Evolutionary conservation across 306 rosid species (phyloP).

Genomic region (Abrus precatorius): DNA sequence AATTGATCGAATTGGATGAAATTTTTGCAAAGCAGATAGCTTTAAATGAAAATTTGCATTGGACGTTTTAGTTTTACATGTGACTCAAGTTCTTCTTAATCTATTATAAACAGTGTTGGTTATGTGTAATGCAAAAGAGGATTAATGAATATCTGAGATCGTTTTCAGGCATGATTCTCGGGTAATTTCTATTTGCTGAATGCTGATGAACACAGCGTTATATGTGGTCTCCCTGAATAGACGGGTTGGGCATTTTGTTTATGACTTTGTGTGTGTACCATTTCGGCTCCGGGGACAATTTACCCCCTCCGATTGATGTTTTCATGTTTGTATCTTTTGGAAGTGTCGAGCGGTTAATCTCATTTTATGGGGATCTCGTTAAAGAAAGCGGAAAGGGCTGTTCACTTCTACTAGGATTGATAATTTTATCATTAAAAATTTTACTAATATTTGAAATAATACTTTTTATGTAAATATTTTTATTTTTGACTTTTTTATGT

Average conservation of each 20-base stretch:
- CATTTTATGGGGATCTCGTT: too few species aligned
- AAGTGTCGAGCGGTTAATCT: too few species aligned
- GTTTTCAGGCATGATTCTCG: conserved; percentile 34
- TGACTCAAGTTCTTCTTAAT: conserved; percentile 38
- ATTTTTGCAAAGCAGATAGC: conserved; percentile 58
- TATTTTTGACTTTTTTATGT: too few species aligned
- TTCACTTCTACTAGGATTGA: too few species aligned
- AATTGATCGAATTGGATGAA: conserved; percentile 41
- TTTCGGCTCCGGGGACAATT: not conserved
- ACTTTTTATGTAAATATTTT: too few species aligned
- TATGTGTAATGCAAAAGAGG: conserved; percentile 44
- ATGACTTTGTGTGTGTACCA: not conserved
- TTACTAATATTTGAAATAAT: too few species aligned
- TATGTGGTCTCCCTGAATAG: not conserved
- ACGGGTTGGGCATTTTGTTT: not conserved
- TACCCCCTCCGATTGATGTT: not conserved
- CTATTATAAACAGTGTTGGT: conserved; percentile 34
- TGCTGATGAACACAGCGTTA: not conserved
- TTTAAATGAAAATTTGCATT: conserved; percentile 47
- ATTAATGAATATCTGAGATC: conserved; percentile 39
- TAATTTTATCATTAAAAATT: too few species aligned
- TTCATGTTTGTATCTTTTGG: not conserved
- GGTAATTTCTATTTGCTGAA: not conserved
- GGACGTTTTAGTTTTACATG: conserved; percentile 43
- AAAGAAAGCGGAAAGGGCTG: too few species aligned